phyloP scores from a whole-genome alignment of 352 stramenopile genomes.

The Phytophthora pistaciae region DNA sequence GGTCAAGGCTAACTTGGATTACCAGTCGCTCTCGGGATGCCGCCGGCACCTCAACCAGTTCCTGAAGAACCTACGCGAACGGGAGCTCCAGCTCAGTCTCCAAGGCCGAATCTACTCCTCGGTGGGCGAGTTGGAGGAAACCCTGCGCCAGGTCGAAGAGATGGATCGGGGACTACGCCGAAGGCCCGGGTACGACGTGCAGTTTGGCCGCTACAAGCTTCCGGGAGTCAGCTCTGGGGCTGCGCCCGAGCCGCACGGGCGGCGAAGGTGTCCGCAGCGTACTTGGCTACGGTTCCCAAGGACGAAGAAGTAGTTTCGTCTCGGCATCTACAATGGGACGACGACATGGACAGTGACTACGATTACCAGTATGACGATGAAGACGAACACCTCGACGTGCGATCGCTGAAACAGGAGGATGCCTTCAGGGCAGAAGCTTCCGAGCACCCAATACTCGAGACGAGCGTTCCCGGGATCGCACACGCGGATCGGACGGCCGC shows the following conservation, averaged over 20 bases:
- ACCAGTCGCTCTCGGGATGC: neutral
- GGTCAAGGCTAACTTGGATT: constrained; percentile 6
- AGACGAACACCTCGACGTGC: neutral
- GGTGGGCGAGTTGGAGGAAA: neutral
- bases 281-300: neutral
- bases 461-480: neutral
- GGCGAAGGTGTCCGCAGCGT: neutral
- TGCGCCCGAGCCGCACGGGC: neutral
- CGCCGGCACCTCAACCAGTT: constrained; percentile 2
- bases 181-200: neutral
- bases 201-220: constrained; percentile 4
- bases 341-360: too few relatives aligned
- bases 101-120: neutral
- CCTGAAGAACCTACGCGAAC: constrained; percentile 5
- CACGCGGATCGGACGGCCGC: neutral
- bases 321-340: too few relatives aligned
- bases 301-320: too few relatives aligned
- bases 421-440: neutral
- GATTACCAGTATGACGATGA: neutral
- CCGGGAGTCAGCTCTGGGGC: neutral
- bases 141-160: neutral
- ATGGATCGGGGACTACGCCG: constrained; percentile 2
- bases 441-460: neutral
- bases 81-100: neutral
- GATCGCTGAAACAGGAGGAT: neutral